Conservation (phyloP, 164 flowering plant species). For the Vitis vinifera region ASM3070453v1 NC_081822.1:4383501-4384000, state of each 20-base stretch:
- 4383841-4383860: constrained; percentile 32
- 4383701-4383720: constrained; percentile 13
- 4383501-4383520: constrained; percentile 35
- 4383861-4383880: constrained; percentile 13
- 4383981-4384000: constrained; percentile 2
- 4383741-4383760: constrained; percentile 1
- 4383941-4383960: constrained; percentile 32
- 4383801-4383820: constrained; percentile 25
- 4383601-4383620: constrained; percentile 38
- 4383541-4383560: constrained; percentile 9
- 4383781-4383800: constrained; percentile 21
- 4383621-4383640: constrained; percentile 34
- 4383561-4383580: constrained; percentile 28
- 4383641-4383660: constrained; percentile 25
- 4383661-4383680: constrained; percentile 1
- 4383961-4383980: neutral
- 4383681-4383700: neutral
- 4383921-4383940: constrained; percentile 27
- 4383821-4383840: constrained; percentile 29
- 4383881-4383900: constrained; percentile 36
- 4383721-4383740: constrained; percentile 11
- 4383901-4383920: constrained; percentile 23
- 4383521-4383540: neutral
- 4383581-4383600: constrained; percentile 35
- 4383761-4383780: constrained; percentile 5